phyloP scores from a whole-genome alignment of 108 stramenopile species.

The Chaetoceros muelleri region DNA sequence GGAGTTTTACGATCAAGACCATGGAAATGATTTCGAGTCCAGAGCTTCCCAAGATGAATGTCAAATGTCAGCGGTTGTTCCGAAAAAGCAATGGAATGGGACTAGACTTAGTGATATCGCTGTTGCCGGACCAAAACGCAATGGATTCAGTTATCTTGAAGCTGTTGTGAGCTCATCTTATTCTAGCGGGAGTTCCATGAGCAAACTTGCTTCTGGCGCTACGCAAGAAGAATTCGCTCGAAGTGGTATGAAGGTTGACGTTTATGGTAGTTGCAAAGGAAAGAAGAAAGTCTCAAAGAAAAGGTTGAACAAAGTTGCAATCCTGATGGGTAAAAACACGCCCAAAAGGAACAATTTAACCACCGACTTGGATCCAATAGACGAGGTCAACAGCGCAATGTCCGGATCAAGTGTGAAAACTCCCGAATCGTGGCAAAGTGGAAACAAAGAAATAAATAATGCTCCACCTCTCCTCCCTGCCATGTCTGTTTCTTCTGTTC shows the following conservation, averaged over 20 bases:
- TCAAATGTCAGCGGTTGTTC: not conserved
- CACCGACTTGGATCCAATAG: not conserved
- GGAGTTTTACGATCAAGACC: not conserved
- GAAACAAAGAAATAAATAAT: not conserved
- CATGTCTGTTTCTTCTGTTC: not conserved
- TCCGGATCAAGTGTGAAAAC: not conserved
- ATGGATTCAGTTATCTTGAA: not conserved
- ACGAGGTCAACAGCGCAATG: not conserved
- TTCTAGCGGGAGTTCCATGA: not conserved
- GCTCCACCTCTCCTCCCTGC: not conserved
- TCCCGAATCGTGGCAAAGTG: not conserved
- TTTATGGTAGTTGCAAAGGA: not conserved
- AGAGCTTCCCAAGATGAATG: not conserved
- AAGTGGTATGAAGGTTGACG: not conserved
- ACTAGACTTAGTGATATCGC: not conserved
- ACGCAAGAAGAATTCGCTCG: not conserved
- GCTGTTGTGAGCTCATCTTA: not conserved
- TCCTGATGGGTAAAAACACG: not conserved
- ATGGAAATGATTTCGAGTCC: not conserved
- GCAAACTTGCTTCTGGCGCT: not conserved
- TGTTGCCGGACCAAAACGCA: not conserved
- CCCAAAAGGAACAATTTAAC: not conserved
- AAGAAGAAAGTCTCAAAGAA: not conserved
- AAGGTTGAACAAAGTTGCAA: not conserved
- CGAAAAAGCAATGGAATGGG: too few species aligned